A percentile compares a stretch with the other conserved stretches of the same genome.
Conservation (phyloP, 2,329 filamentous ascomycete species). For the Cytospora leucostoma region DNA sequence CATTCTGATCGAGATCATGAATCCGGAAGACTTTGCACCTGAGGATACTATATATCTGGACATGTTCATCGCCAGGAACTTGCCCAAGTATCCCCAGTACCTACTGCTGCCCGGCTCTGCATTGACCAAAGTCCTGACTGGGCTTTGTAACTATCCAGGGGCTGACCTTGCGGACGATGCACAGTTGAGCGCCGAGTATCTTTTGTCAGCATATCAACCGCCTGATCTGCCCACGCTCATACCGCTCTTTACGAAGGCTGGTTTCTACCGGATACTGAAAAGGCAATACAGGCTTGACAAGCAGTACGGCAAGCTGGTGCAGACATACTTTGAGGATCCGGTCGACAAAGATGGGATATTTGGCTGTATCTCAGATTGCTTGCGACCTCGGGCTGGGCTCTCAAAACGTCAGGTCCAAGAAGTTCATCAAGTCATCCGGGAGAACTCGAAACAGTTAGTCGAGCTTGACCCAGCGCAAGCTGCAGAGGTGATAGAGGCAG, state of each 20-base stretch:
- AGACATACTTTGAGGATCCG: constrained; percentile 82
- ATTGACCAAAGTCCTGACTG: constrained; percentile 75
- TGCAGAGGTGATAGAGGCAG: constrained; percentile 63
- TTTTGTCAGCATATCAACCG: constrained; percentile 90
- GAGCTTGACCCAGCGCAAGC: constrained; percentile 65
- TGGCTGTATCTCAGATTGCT: constrained; percentile 73
- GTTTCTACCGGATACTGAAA: constrained; percentile 91
- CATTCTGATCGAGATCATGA: constrained; percentile 90
- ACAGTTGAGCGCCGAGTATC: constrained; percentile 93
- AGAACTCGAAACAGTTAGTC: constrained; percentile 67
- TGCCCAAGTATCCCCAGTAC: constrained; percentile 96
- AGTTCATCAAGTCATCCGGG: constrained; percentile 65
- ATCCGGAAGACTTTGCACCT: constrained; percentile 68
- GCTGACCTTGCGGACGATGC: constrained; percentile 85
- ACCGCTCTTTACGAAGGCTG: constrained; percentile 73
- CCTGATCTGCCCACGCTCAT: constrained; percentile 77
- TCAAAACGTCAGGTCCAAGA: constrained; percentile 71
- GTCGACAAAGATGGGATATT: constrained; percentile 77
- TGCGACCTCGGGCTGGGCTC: constrained; percentile 65
- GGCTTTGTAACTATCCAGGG: constrained; percentile 82
- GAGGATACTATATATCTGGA: constrained; percentile 92
- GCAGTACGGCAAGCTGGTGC: constrained; percentile 75
- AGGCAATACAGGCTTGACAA: constrained; percentile 79
- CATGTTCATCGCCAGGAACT: constrained; percentile 96
- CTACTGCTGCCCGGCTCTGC: constrained; percentile 86